Evolutionary conservation across 768 basidiomycete genomes (phyloP), one percentile per base, ranked within the genome.

Genomic region (Gautieria morchelliformis): DNA sequence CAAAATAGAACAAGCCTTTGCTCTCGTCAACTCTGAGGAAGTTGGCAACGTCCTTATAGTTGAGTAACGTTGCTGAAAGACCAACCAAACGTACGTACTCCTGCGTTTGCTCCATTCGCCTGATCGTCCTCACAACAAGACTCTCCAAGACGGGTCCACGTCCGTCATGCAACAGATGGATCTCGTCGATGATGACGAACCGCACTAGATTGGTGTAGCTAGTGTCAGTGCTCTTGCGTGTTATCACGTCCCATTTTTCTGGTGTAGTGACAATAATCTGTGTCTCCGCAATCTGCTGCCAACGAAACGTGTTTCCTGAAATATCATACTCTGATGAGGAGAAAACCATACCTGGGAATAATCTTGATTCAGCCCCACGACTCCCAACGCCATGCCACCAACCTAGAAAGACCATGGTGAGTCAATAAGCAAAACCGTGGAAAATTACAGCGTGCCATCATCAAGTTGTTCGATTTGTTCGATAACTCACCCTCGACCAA

Each of bases 241-340:
- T 98, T 68, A 99, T 95, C 66, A 99, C 96, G 63, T 99, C 95
- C 92, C 93, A 99, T 69, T 99, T 98, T 73, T 99, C 96, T 0
- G 95, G 96, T 0, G 96, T 98, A 0, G 94, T 96, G 61, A 98
- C 93, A 69, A 98, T 97, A 66, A 99, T 91, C 67, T 98, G 94
- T 0, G 95, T 96, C 66, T 94, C 93, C 9, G 93, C 73, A 54
- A 98, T 97, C 70, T 98, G 95, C 60, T 90, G 85, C 69, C 6
- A 42, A 40, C 17, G 7, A 32, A 30, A 37, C 2, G 14, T 37
- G 10, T 37, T 37, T 37, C 50, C 14, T 47, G 17, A 42, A 27
- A 49, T 10, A n/a, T 39, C 5, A 50, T 24, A 1, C 22, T 39
- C 5, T 32, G 33, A 52, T 32, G 47, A 7, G 30, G n/a, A n/a